Evolutionary conservation across 768 basidiomycete species (phyloP).

Genomic region (Ephemerocybe angulata): DNA sequence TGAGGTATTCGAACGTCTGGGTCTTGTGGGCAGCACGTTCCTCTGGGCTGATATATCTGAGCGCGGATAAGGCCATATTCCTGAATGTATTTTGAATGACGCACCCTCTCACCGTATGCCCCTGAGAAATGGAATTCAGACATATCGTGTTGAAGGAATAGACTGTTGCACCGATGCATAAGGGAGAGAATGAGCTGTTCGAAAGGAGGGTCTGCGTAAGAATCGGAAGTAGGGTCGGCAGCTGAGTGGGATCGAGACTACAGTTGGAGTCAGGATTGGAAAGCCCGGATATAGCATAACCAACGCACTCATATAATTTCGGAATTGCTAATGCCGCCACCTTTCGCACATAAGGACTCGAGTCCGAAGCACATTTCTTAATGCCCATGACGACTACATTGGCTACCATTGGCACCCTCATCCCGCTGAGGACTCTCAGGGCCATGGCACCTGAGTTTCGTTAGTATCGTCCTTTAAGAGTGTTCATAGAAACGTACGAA

Average conservation of each 20-base stretch:
- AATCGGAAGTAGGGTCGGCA: conserved; percentile 65
- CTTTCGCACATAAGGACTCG: conserved; percentile 93
- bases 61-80: not conserved
- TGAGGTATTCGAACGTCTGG: conserved; percentile 43
- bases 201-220: conserved; percentile 54
- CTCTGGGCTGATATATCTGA: not conserved
- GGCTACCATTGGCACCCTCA: conserved; percentile 85
- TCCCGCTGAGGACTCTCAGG: conserved; percentile 86
- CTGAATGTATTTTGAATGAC: not conserved
- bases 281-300: not conserved
- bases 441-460: conserved; percentile 65
- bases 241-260: conserved; percentile 74
- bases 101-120: not conserved
- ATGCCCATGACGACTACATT: conserved; percentile 83
- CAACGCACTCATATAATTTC: conserved; percentile 68
- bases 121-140: conserved; percentile 21
- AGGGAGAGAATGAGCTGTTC: conserved; percentile 41
- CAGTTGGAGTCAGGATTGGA: not conserved
- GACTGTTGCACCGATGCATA: conserved; percentile 83
- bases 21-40: conserved; percentile 35
- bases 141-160: conserved; percentile 86
- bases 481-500: conserved; percentile 42
- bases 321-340: conserved; percentile 87
- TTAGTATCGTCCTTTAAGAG: not conserved
- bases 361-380: conserved; percentile 87